Conservation (phyloP, 2,329 filamentous ascomycete species). For the Chrysosphaeria jannelii region DNA sequence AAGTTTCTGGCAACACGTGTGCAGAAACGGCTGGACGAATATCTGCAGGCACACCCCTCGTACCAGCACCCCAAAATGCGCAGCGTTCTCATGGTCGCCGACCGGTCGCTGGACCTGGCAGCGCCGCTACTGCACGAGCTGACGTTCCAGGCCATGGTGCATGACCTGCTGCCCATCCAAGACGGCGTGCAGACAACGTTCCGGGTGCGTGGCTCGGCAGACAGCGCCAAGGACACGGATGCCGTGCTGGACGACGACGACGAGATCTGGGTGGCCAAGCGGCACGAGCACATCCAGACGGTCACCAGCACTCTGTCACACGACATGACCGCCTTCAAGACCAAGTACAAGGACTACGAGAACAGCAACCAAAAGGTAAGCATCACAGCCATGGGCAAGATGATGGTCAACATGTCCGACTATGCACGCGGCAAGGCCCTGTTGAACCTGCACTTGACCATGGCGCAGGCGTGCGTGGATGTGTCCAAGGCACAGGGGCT, state of each 20-base stretch:
- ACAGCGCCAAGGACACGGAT: constrained; percentile 51
- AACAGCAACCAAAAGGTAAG: constrained; percentile 41
- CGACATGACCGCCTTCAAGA: constrained; percentile 78
- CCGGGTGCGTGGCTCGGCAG: constrained; percentile 44
- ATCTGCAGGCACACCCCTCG: constrained; percentile 59
- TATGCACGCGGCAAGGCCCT: constrained; percentile 90
- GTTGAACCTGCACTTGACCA: constrained; percentile 78
- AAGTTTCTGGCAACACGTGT: constrained; percentile 72
- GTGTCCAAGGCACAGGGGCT: constrained; percentile 65
- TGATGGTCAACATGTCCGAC: constrained; percentile 80
- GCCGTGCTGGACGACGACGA: constrained; percentile 79
- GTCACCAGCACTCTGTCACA: constrained; percentile 78
- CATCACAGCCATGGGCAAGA: constrained; percentile 81
- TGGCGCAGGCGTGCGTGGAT: constrained; percentile 95
- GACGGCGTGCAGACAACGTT: constrained; percentile 76
- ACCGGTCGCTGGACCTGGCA: constrained; percentile 75
- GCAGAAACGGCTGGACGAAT: constrained; percentile 71
- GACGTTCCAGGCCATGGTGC: constrained; percentile 94
- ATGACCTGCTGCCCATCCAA: constrained; percentile 67
- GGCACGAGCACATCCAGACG: constrained; percentile 93
- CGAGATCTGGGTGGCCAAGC: constrained; percentile 80
- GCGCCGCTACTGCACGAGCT: constrained; percentile 83
- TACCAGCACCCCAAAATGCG: constrained; percentile 48
- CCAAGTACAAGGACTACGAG: constrained; percentile 76
- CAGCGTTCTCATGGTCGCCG: constrained; percentile 60